These are phyloP conservation scores for Aspergillus bridgeri DNA, from an alignment of 495 filamentous ascomycete species.

Conservation along the genomic window DNA sequence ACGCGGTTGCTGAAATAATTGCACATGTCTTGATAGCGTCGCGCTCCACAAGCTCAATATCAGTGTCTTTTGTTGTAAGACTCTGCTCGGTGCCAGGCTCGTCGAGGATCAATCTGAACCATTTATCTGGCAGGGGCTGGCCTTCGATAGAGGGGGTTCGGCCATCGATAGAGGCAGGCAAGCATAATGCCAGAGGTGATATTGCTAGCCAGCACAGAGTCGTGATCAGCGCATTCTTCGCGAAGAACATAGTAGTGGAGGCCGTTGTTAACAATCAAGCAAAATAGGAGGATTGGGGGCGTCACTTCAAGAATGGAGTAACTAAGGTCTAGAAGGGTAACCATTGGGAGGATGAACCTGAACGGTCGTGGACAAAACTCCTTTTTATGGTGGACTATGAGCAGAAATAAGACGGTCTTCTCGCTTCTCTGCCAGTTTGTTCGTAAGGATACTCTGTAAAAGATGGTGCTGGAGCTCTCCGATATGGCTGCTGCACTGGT, in stretches of 20 bases:
- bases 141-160: background rate
- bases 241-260: conserved; percentile 3
- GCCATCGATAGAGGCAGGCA: background rate
- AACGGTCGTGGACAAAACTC: background rate
- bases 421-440: background rate
- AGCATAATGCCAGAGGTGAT: background rate
- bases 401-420: background rate
- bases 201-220: background rate
- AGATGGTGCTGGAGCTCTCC: too few species aligned
- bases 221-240: background rate
- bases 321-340: background rate
- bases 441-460: background rate
- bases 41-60: background rate
- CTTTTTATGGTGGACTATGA: background rate
- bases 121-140: background rate
- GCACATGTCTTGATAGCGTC: background rate
- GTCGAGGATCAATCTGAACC: background rate
- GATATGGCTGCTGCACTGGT: too few species aligned
- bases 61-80: background rate
- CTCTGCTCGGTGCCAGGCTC: background rate
- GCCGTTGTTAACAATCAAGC: background rate
- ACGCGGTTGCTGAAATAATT: background rate
- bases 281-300: too few species aligned
- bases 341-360: background rate
- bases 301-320: background rate